These are phyloP conservation scores for Penicillium roqueforti DNA, from an alignment of 495 filamentous ascomycete genomes.

Conservation along the genomic window DNA sequence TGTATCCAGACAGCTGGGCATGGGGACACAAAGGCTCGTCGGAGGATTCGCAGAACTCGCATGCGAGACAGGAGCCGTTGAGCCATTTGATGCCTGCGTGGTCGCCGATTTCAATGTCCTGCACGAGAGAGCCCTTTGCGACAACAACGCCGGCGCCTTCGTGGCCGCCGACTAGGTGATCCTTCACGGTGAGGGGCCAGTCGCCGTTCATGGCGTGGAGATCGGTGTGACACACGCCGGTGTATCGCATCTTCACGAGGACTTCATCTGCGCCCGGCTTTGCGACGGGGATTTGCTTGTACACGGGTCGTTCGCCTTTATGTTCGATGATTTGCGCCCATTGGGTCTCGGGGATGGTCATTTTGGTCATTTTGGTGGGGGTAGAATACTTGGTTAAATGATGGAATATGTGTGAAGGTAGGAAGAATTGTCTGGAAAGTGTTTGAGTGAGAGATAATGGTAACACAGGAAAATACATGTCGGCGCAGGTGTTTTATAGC, in stretches of 20 bases:
- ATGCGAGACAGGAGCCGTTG: conserved; percentile 74
- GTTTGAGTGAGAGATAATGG: not conserved
- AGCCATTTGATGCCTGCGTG: conserved; percentile 88
- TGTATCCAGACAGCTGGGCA: conserved; percentile 77
- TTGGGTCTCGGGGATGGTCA: conserved; percentile 67
- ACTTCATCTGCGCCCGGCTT: conserved; percentile 83
- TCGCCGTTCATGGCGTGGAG: conserved; percentile 82
- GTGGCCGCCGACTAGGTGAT: conserved; percentile 89
- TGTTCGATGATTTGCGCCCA: conserved; percentile 85
- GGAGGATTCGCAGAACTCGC: conserved; percentile 73
- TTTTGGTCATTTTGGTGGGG: conserved; percentile 27
- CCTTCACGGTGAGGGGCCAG: conserved; percentile 76
- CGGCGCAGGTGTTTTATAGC: not conserved
- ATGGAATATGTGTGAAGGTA: too few species aligned
- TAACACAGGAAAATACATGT: not conserved
- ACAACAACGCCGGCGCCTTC: conserved; percentile 87
- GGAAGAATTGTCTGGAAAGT: not conserved
- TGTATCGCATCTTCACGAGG: conserved; percentile 86
- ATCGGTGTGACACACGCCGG: conserved; percentile 90
- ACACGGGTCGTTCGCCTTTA: conserved; percentile 65
- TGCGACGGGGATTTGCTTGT: conserved; percentile 78
- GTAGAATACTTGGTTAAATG: too few species aligned
- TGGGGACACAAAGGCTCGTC: conserved; percentile 73
- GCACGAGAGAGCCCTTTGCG: conserved; percentile 67
- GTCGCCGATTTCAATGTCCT: conserved; percentile 72